Evolutionary conservation across 2,329 filamentous ascomycete genomes (phyloP).

Genomic region (Fusarium tjaetaba): DNA sequence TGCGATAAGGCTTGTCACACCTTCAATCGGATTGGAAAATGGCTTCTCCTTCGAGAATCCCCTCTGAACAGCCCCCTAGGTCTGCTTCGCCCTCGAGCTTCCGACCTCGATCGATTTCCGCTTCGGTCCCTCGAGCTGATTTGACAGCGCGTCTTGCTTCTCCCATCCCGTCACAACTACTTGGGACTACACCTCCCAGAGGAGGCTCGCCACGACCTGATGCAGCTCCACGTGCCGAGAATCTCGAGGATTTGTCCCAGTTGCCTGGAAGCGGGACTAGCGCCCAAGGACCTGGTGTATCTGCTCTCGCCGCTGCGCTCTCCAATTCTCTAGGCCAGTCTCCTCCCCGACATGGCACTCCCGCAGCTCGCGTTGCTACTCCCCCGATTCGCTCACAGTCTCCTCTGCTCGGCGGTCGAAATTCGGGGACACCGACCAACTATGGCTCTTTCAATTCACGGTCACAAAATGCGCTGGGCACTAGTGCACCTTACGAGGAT

Average conservation of each 20-base stretch:
- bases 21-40: constrained; percentile 42
- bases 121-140: constrained; percentile 66
- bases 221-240: constrained; percentile 28
- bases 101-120: constrained; percentile 58
- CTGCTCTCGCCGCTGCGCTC: constrained; percentile 88
- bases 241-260: constrained; percentile 63
- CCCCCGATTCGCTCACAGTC: constrained; percentile 57
- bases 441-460: constrained; percentile 88
- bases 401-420: constrained; percentile 51
- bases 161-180: constrained; percentile 58
- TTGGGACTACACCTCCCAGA: constrained; percentile 51
- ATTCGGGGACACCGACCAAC: constrained; percentile 70
- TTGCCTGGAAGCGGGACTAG: constrained; percentile 73
- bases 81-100: constrained; percentile 61
- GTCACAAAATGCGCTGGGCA: constrained; percentile 59
- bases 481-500: constrained; percentile 77
- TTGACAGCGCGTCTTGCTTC: constrained; percentile 70
- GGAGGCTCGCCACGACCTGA: constrained; percentile 47
- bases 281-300: constrained; percentile 80
- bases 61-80: constrained; percentile 50
- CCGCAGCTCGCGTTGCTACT: constrained; percentile 64
- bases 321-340: constrained; percentile 77
- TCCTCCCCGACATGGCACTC: constrained; percentile 76
- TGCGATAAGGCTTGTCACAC: constrained; percentile 41
- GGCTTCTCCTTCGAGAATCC: constrained; percentile 52